Conservation (phyloP, 2,329 filamentous ascomycete genomes). For the Colletotrichum somersetense region DNA sequence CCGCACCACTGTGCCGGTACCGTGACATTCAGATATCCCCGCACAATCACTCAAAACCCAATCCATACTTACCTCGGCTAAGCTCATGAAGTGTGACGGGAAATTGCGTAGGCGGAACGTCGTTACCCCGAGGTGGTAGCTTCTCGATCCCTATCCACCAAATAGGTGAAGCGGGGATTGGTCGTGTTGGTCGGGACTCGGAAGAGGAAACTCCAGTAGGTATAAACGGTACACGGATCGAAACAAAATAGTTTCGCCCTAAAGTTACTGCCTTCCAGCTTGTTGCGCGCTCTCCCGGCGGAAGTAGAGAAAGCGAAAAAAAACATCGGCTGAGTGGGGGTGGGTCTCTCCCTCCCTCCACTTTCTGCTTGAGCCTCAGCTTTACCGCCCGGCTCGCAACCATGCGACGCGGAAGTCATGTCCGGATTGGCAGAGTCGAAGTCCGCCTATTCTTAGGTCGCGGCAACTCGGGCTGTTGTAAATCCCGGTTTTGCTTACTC, state of each 20-base stretch:
- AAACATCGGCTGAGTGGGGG: slow-evolving; percentile 35
- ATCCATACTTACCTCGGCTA: too few relatives aligned
- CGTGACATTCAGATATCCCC: not conserved
- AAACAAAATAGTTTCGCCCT: not conserved
- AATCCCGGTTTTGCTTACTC: not conserved
- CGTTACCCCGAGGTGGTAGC: not conserved
- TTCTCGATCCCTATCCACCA: not conserved
- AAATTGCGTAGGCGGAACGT: not conserved
- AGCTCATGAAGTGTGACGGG: not conserved
- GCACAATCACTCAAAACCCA: not conserved
- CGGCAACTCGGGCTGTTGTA: not conserved
- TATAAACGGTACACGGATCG: not conserved
- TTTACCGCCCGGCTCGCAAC: not conserved
- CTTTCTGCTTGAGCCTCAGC: not conserved
- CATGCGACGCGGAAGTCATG: not conserved
- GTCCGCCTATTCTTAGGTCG: too few relatives aligned
- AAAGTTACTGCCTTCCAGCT: not conserved
- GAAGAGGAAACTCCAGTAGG: not conserved
- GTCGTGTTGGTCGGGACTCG: too few relatives aligned
- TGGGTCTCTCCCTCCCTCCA: not conserved
- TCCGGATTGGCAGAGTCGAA: too few relatives aligned
- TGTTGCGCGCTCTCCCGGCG: not conserved
- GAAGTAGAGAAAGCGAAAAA: slow-evolving; percentile 6
- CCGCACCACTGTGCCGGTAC: not conserved
- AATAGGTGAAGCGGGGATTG: not conserved